phyloP scores from a whole-genome alignment of 495 filamentous ascomycete species.

The Aspergillus sclerotioniger region DNA sequence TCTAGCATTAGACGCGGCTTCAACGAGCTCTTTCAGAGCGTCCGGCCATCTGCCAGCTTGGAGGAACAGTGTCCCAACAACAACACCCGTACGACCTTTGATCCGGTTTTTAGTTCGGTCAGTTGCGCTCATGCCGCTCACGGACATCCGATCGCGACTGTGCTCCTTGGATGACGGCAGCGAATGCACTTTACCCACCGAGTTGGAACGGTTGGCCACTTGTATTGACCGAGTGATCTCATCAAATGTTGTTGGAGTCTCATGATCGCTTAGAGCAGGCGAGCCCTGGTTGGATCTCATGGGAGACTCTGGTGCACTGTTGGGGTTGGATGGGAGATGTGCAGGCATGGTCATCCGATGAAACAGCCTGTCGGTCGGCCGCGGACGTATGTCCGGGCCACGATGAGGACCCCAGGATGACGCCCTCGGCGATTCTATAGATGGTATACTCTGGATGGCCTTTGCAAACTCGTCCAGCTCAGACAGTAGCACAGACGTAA shows the following conservation, averaged over 20 bases:
- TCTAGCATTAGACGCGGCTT: constrained; percentile 74
- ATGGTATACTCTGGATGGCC: constrained; percentile 74
- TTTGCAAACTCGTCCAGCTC: constrained; percentile 87
- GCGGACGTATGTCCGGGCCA: constrained; percentile 43
- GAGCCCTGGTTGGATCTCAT: constrained; percentile 43
- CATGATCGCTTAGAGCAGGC: constrained; percentile 45
- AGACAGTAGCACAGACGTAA: constrained; percentile 77
- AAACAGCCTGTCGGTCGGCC: constrained; percentile 43
- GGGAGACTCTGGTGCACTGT: constrained; percentile 52
- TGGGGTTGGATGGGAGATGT: constrained; percentile 53
- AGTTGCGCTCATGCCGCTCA: constrained; percentile 78
- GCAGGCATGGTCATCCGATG: constrained; percentile 82
- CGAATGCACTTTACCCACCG: constrained; percentile 33
- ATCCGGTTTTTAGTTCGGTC: constrained; percentile 81
- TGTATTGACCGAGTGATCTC: constrained; percentile 59
- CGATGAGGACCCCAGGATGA: constrained; percentile 47
- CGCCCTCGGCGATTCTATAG: constrained; percentile 71
- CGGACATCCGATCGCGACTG: constrained; percentile 76
- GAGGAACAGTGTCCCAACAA: constrained; percentile 83
- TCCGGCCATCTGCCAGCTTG: constrained; percentile 86
- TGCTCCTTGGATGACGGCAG: constrained; percentile 42
- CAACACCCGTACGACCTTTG: constrained; percentile 74
- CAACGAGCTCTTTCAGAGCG: constrained; percentile 80
- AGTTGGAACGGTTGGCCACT: constrained; percentile 38
- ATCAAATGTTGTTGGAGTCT: constrained; percentile 70